Percentiles rank a stretch among this genome's conserved stretches.
phyloP scores from a whole-genome alignment of 2,329 filamentous ascomycete species.

The Apiospora malaysiana region DNA sequence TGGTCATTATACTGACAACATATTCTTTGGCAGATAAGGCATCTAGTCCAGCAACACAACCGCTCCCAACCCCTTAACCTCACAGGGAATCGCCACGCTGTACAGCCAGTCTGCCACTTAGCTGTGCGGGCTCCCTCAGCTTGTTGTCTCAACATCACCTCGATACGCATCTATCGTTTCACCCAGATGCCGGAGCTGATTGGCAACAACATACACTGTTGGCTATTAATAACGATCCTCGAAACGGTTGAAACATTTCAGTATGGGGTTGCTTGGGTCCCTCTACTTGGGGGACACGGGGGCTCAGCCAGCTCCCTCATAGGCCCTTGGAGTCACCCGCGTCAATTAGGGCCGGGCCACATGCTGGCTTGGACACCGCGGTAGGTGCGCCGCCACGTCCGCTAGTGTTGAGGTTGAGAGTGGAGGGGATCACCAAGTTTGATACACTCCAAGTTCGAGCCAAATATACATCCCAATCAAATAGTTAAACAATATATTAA shows the following conservation, averaged over 20 bases:
- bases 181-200: background rate
- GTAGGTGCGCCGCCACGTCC: background rate
- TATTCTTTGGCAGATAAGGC: background rate
- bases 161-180: slow-evolving; percentile 6
- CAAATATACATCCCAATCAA: background rate
- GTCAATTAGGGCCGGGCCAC: background rate
- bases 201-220: background rate
- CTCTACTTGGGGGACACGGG: background rate
- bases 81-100: background rate
- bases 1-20: background rate
- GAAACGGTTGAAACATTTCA: background rate
- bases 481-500: background rate
- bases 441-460: background rate
- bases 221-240: background rate
- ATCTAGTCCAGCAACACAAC: background rate
- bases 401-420: background rate
- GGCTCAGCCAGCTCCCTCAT: background rate
- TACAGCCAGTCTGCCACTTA: background rate
- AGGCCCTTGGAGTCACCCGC: background rate
- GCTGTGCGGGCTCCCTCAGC: background rate
- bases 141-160: background rate
- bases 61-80: background rate
- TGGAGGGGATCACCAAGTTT: background rate
- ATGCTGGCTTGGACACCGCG: background rate
- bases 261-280: background rate